Percentiles rank a stretch among this genome's conserved stretches.
Conservation (phyloP, 176 grass and related monocot species). For the Chrysopogon serrulatus region DNA sequence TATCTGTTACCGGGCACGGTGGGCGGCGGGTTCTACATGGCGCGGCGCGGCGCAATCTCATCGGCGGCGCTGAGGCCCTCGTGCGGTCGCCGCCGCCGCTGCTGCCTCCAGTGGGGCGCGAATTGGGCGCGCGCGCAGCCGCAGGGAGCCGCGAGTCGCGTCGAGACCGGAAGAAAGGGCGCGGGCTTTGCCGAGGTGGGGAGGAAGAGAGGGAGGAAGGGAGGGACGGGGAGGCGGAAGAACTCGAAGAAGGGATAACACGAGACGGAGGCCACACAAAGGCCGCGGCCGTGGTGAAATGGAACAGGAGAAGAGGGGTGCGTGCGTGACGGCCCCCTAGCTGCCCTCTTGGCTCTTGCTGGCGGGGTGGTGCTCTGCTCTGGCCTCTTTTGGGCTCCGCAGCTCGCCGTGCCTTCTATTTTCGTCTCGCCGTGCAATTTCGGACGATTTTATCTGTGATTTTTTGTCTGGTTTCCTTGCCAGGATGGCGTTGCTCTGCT, state of each 20-base stretch:
- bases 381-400: neutral
- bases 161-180: neutral
- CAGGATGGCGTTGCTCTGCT: conserved; percentile 4
- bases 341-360: neutral
- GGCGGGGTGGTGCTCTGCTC: neutral
- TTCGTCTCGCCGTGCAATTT: neutral
- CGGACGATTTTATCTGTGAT: neutral
- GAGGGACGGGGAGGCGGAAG: neutral
- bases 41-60: conserved; percentile 66
- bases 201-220: neutral
- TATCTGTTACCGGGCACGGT: conserved; percentile 48
- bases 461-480: conserved; percentile 20
- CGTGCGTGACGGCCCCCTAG: neutral
- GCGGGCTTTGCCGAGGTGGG: conserved; percentile 19
- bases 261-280: conserved; percentile 81
- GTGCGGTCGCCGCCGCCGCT: neutral
- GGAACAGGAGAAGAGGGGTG: neutral
- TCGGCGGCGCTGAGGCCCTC: conserved; percentile 41
- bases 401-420: neutral
- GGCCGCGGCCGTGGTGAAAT: conserved; percentile 48
- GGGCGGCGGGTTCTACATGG: conserved; percentile 58
- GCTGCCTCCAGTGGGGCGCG: neutral
- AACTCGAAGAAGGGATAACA: conserved; percentile 71
- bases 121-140: conserved; percentile 5
- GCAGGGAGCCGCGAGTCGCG: neutral